Evolutionary conservation across 257 asterid genomes (phyloP), one percentile per base, ranked within the genome.

Genomic region (Petunia axillaris): DNA sequence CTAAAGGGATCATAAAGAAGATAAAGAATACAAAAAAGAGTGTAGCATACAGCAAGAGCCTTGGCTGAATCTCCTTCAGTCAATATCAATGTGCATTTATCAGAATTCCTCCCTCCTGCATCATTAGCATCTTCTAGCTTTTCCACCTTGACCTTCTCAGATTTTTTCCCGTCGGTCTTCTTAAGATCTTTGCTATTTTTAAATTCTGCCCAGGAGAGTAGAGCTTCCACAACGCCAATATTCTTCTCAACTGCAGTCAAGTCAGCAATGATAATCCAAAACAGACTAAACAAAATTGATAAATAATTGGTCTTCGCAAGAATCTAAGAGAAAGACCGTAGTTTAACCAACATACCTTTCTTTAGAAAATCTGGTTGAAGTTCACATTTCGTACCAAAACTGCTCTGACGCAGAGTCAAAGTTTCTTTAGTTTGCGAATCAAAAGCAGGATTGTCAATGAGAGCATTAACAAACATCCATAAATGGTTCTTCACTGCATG

Each of bases 51-150:
- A 44, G 98, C 99, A 74, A 96, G 98, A 79, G 98, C 96, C 89
- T 93, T 94, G 76, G 99, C 99, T 11, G 99, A 96, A 89, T 96
- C 99, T 87, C 99, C 99, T 90, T 96, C 98, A 25, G 99, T 96
- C 91, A 96, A 88, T 82, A 96, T 94, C 84, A 96, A 88, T 53
- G 99, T 96, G 83, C 99, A 96, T 84, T 82, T 91, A 10, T 91
- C 98, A 36, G 98, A 90, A 73, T 89, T 88, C 82, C 52, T 96
- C 75, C 93, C 97, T 64, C 99, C 98, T 59, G 97, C 98, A 83
- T 91, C 96, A 81, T 94, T 93, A 53, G 99, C 98, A 85, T 96
- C 98, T 62, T 90, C 91, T 64, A 94, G 90, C 84, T 96, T 96
- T 52, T 92, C 81, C 48, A 96, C 97, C 39, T 89, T 83, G 40